A percentile compares a stretch with the other conserved stretches of the same genome.
phyloP scores from a whole-genome alignment of 768 basidiomycete genomes.

The Auriculariales sp. region DNA sequence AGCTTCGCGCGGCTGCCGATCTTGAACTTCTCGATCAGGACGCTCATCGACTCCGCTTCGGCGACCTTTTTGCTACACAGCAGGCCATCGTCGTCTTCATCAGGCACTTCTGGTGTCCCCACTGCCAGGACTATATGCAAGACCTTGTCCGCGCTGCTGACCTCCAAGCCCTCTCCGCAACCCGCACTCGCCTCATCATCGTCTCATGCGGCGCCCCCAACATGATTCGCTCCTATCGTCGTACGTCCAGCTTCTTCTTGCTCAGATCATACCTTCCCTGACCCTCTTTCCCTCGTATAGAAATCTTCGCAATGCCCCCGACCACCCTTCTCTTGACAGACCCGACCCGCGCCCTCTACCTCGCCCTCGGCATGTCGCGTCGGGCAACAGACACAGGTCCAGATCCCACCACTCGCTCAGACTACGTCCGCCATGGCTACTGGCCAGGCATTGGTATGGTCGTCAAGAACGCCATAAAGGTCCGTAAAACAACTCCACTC shows the following conservation, averaged over 20 bases:
- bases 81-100: slow-evolving; percentile 73
- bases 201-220: slow-evolving; percentile 67
- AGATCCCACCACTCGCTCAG: slow-evolving; percentile 29
- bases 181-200: slow-evolving; percentile 48
- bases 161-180: slow-evolving; percentile 29
- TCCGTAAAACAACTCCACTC: no score
- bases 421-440: slow-evolving; percentile 51
- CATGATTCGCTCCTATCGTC: slow-evolving; percentile 62
- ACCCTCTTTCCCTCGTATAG: slow-evolving; percentile 19
- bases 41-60: slow-evolving; percentile 53
- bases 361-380: slow-evolving; percentile 60
- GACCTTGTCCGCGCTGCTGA: slow-evolving; percentile 39
- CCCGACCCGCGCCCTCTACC: slow-evolving; percentile 52
- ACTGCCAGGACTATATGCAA: slow-evolving; percentile 79
- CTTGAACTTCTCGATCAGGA: slow-evolving; percentile 52
- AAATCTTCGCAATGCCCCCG: slow-evolving; percentile 46
- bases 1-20: slow-evolving; percentile 46
- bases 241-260: slow-evolving; percentile 20
- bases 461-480: slow-evolving; percentile 49
- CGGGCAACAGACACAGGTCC: slow-evolving; percentile 27
- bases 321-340: slow-evolving; percentile 65
- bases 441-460: slow-evolving; percentile 64
- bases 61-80: slow-evolving; percentile 41
- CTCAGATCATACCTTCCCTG: neutral
- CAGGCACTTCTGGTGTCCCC: slow-evolving; percentile 78